Evolutionary conservation across 2,329 filamentous ascomycete genomes (phyloP).

Genomic region (Gnomoniopsis sp.): DNA sequence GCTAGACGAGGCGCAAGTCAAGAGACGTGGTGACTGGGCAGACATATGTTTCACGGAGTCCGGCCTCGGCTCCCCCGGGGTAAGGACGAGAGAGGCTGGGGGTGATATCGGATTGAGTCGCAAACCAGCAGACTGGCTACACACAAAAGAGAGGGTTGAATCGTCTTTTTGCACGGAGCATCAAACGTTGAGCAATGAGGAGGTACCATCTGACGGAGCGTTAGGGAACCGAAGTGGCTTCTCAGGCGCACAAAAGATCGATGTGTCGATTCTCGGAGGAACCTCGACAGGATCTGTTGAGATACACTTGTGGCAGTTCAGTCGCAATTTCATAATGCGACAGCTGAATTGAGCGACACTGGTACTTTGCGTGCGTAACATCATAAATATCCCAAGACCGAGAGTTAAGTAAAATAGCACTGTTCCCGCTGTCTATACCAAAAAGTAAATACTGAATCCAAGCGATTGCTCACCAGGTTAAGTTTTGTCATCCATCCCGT

Average conservation of each 20-base stretch:
- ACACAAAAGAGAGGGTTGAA: too few species aligned
- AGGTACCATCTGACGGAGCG: too few species aligned
- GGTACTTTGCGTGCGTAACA: slow-evolving; percentile 15
- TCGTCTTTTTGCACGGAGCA: too few species aligned
- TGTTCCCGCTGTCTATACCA: not conserved
- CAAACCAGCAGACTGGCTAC: too few species aligned
- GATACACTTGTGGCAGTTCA: not conserved
- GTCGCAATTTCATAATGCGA: not conserved
- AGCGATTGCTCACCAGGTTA: not conserved
- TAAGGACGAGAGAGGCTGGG: too few species aligned
- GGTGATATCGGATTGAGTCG: too few species aligned
- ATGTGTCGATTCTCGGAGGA: not conserved
- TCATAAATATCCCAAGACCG: slow-evolving; percentile 12
- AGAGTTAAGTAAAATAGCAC: not conserved
- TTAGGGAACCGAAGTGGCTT: too few species aligned
- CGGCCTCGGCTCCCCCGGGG: too few species aligned
- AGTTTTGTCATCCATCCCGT: not conserved
- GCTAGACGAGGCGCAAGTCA: too few species aligned
- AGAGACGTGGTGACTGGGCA: too few species aligned
- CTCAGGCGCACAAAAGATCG: not conserved
- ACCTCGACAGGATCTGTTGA: not conserved
- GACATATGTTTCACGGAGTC: too few species aligned
- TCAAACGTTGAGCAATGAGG: too few species aligned
- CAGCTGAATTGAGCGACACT: not conserved
- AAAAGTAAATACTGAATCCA: not conserved